Base-by-base conservation (phyloP, 768 basidiomycete genomes). In the Serendipita sp. region DNA sequence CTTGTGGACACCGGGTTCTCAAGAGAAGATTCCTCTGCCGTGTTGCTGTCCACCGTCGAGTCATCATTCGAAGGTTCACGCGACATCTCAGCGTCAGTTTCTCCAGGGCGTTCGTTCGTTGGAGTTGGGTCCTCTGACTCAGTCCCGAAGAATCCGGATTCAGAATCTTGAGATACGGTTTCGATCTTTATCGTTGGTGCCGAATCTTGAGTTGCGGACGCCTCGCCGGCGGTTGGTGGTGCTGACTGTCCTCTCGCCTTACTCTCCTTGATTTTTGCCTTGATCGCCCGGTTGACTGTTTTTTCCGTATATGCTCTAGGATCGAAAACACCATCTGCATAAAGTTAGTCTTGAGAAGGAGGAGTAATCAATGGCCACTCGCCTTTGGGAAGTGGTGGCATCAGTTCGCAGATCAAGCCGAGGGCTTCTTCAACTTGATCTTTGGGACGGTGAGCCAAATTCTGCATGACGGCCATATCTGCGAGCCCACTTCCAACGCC, bases 401-500 rank as follows among this genome's bases (percentile, higher is more conserved):
- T 81, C 13, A 99, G 76, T 72, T 99, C 96, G 27, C 88, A 88
- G 37, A 95, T 78, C 44, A 98, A 80, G 66, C 86, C 86, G 43
- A 99, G 76, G 0, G 90, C 85, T 74, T 99, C 96, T 74, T 97
- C 94, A 3, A 98, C 83, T 72, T 97, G 94, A 66, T 99, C 96
- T 75, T 98, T 98, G 3, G 96, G 89, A 33, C 93, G 81, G 73
- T 97, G 93, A 0, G 92, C 92, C 50, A 99, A 76, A 72, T 95
- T 98, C 75, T 98, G 91, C 85, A 97, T 91, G 31, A 99, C 91
- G 4, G 91, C 87, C 91, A 98, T 93, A 71, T 97, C 94, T 16
- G 91, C 92, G 3, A 94, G 75, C 33, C 91, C 90, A 50, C 90
- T 91, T 33, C 89, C 88, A 1, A 93, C 75, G 10, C 89, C 90